phyloP scores from a whole-genome alignment of 2,329 filamentous ascomycete species.

The Neocucurbitaria cava region DNA sequence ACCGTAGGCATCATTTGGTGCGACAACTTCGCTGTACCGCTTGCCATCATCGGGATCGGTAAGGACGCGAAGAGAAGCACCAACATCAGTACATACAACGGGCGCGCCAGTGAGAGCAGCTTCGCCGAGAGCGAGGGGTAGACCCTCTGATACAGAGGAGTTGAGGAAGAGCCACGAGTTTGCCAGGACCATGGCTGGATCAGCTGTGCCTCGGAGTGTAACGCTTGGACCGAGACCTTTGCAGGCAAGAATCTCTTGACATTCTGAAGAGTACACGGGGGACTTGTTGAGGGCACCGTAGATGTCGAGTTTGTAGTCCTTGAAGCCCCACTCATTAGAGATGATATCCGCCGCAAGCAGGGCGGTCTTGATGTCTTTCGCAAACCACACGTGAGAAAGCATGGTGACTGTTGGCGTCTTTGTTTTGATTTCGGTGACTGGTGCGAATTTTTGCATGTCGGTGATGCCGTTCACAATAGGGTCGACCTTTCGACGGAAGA shows the following conservation, averaged over 20 bases:
- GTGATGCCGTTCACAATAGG: slow-evolving; percentile 71
- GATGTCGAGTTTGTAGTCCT: slow-evolving; percentile 67
- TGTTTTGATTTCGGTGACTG: slow-evolving; percentile 65
- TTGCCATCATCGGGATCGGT: slow-evolving; percentile 58
- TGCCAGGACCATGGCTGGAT: slow-evolving; percentile 56
- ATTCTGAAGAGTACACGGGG: slow-evolving; percentile 66
- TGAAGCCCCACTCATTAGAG: slow-evolving; percentile 70
- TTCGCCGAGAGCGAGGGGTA: slow-evolving; percentile 65
- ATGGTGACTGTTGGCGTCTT: slow-evolving; percentile 68
- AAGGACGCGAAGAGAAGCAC: slow-evolving; percentile 63
- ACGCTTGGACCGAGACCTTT: slow-evolving; percentile 60
- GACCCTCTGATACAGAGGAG: slow-evolving; percentile 63
- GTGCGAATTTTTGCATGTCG: slow-evolving; percentile 68
- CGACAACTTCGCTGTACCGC: slow-evolving; percentile 67
- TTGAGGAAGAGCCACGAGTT: slow-evolving; percentile 58
- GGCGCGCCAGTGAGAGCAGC: slow-evolving; percentile 64
- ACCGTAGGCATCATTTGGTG: slow-evolving; percentile 67
- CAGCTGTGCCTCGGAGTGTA: slow-evolving; percentile 63
- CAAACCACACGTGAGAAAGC: slow-evolving; percentile 67
- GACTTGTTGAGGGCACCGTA: slow-evolving; percentile 70
- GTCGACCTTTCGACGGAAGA: slow-evolving; percentile 66
- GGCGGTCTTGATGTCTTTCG: slow-evolving; percentile 70
- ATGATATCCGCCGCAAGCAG: slow-evolving; percentile 70
- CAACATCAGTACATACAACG: slow-evolving; percentile 64
- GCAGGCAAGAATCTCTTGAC: slow-evolving; percentile 64